These are phyloP conservation scores for Penicillium olsonii DNA, from an alignment of 2,329 filamentous ascomycete species.

Conservation along the genomic window DNA sequence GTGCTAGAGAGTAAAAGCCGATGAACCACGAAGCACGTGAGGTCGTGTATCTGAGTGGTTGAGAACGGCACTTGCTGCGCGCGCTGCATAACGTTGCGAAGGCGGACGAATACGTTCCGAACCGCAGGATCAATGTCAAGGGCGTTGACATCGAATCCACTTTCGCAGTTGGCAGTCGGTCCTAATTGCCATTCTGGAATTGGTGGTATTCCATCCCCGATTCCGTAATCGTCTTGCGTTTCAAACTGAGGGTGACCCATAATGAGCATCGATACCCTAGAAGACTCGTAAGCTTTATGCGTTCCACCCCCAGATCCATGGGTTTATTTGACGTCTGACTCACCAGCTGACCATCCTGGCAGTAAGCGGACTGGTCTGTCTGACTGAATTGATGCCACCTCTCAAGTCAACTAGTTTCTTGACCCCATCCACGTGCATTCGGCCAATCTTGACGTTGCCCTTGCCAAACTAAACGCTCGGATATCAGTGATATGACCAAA, in stretches of 20 bases:
- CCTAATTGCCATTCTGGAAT: conserved; percentile 52
- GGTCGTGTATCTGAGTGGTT: conserved; percentile 54
- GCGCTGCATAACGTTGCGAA: conserved; percentile 47
- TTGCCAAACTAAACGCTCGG: conserved; percentile 51
- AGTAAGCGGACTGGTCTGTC: conserved; percentile 54
- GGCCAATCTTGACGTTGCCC: conserved; percentile 48
- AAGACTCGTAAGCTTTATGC: background rate
- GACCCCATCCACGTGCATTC: conserved; percentile 54
- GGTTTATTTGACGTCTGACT: conserved; percentile 15
- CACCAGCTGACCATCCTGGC: conserved; percentile 59
- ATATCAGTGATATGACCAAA: background rate
- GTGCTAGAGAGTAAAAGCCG: conserved; percentile 40
- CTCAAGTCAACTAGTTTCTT: conserved; percentile 53
- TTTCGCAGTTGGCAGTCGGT: conserved; percentile 9
- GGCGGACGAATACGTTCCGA: conserved; percentile 44
- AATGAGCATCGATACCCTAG: conserved; percentile 61
- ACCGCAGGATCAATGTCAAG: conserved; percentile 39
- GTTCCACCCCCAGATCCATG: no score
- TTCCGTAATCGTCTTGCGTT: conserved; percentile 52
- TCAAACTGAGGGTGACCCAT: conserved; percentile 56
- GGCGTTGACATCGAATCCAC: conserved; percentile 12
- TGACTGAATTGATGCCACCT: conserved; percentile 54
- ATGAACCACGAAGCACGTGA: conserved; percentile 58
- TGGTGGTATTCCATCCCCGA: conserved; percentile 53
- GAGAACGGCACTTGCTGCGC: conserved; percentile 28